A percentile compares a stretch with the other conserved stretches of the same genome.
These are phyloP conservation scores for Solanum pimpinellifolium DNA, from an alignment of 257 asterid genomes.

Conservation along the genomic window DNA sequence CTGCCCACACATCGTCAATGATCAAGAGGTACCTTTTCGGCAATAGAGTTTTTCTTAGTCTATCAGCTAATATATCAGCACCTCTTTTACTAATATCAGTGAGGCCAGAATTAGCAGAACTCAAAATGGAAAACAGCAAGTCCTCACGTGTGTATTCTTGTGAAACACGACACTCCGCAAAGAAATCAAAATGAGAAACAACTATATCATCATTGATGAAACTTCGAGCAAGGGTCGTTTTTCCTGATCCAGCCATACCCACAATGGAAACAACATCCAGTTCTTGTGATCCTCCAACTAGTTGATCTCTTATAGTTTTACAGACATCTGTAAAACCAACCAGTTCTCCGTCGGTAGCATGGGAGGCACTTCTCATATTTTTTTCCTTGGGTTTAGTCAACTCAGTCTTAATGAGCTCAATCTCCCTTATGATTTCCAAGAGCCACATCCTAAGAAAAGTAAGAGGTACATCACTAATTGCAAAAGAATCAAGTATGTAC, in stretches of 20 bases:
- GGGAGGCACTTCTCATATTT: neutral
- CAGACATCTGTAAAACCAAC: neutral
- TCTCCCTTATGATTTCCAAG: neutral
- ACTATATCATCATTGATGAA: neutral
- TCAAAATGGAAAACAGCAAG: neutral
- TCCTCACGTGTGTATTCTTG: neutral
- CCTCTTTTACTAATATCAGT: neutral
- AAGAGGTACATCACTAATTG: neutral
- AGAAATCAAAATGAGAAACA: neutral
- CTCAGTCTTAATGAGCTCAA: neutral
- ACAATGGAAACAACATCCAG: constrained; percentile 5
- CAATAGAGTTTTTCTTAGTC: neutral
- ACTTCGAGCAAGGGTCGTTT: constrained; percentile 1
- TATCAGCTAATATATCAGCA: neutral
- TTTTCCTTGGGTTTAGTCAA: neutral
- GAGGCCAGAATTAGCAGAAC: neutral
- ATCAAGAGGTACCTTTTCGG: neutral
- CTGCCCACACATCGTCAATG: constrained; percentile 8
- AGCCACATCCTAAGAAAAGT: neutral
- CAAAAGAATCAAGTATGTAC: neutral
- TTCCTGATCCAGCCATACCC: constrained; percentile 12
- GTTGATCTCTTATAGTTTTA: neutral
- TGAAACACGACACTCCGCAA: neutral
- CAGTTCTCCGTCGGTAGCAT: neutral
- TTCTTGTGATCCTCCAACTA: neutral